phyloP scores from a whole-genome alignment of 306 rosid genomes.

The Sicyos edulis region DNA sequence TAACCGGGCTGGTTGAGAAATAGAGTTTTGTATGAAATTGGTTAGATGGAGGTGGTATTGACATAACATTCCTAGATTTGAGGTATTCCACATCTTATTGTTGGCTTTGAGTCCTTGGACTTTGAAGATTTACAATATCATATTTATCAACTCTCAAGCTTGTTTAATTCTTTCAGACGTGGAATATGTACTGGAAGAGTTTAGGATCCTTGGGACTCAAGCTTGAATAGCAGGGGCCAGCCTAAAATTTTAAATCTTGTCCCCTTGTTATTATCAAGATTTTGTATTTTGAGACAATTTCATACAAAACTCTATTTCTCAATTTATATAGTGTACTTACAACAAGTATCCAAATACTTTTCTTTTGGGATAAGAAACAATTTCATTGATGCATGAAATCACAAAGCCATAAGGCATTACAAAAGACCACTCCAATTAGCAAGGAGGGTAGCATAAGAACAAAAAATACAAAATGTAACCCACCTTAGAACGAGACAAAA shows the following conservation, averaged over 20 bases:
- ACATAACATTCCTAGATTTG: neutral
- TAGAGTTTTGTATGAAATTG: constrained; percentile 6
- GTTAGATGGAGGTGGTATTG: neutral
- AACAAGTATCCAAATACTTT: neutral
- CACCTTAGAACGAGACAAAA: no score
- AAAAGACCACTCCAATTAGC: no score
- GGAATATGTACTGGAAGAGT: neutral
- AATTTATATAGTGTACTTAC: neutral
- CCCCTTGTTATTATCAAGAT: neutral
- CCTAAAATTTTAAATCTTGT: neutral
- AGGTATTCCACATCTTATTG: neutral
- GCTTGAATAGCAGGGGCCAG: neutral
- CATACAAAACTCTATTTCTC: no score
- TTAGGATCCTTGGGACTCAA: constrained; percentile 10
- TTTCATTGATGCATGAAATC: no score
- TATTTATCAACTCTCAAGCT: neutral
- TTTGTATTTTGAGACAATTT: neutral
- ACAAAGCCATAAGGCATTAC: no score
- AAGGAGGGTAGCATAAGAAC: no score
- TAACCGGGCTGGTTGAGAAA: neutral
- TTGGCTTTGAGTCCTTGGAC: neutral
- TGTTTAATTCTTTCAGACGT: neutral
- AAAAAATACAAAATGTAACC: no score
- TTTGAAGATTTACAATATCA: neutral
- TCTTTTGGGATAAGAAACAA: no score